Percentiles rank a stretch among this genome's conserved stretches.
phyloP scores from a whole-genome alignment of 192 early-diverging fungal species.

The Podila clonocystis region DNA sequence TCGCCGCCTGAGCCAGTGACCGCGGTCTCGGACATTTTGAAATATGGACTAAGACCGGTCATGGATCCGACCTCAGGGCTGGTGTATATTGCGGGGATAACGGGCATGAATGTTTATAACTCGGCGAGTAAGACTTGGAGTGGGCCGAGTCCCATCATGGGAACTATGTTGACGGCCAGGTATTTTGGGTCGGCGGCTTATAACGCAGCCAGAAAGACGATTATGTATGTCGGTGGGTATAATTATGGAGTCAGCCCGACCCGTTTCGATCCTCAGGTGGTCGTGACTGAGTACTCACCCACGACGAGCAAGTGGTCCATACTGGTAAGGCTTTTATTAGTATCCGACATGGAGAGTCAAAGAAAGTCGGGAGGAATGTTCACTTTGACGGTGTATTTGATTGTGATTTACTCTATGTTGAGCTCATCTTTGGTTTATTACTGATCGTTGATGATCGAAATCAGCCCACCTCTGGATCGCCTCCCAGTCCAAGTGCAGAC shows the following conservation, averaged over 20 bases:
- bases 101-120: slow-evolving; percentile 3
- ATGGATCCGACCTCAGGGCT: slow-evolving; percentile 12
- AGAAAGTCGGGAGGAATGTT: not conserved
- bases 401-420: too few relatives aligned
- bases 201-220: slow-evolving; percentile 7
- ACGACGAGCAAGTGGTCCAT: not conserved
- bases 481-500: slow-evolving; percentile 8
- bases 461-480: slow-evolving; percentile 5
- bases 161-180: not conserved
- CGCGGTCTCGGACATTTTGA: not conserved
- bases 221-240: slow-evolving; percentile 13
- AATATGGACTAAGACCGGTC: slow-evolving; percentile 1
- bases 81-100: slow-evolving; percentile 8
- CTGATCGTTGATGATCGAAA: not conserved
- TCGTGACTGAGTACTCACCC: slow-evolving; percentile 3
- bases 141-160: not conserved
- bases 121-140: not conserved
- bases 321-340: not conserved
- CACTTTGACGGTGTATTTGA: too few relatives aligned
- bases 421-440: not conserved
- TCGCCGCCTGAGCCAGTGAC: not conserved
- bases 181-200: not conserved
- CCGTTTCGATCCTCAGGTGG: slow-evolving; percentile 9
- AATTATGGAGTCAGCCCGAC: slow-evolving; percentile 10
- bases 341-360: too few relatives aligned